Base-by-base conservation (phyloP, 495 filamentous ascomycete species). In the Articulospora tetracladia region DNA sequence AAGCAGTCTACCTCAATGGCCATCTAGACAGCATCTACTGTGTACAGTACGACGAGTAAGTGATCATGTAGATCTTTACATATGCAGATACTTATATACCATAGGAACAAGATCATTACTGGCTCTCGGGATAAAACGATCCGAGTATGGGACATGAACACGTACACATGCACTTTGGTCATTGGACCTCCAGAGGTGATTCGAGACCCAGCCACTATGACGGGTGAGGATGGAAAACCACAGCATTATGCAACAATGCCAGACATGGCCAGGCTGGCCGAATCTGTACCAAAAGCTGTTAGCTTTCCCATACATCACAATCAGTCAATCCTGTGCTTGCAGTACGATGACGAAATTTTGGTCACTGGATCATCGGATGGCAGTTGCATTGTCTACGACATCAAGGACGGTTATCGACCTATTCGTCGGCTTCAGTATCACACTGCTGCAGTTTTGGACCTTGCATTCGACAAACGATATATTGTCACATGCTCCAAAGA, bases 401-500 rank as follows among this genome's bases (percentile, higher is more conserved):
- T 97, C 57, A 83, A 80, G 66, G 73, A 85, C 62, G 82, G 83
- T 36, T 98, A 91, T 73, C 79, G 81, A 53, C 92, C 95, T 0
- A 80, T 95, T 49, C 83, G 79, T 32, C 89, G 91, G 36, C 86
- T 98, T 19, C 67, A 73, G 13, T 80, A 85, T 55, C 94, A 98
- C 76, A 83, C 79, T 3, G 90, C 90, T 19, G 94, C 93, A 44
- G 93, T 98, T 26, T 80, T 98, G 17, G 94, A 98, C 70, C 84
- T 98, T 4, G 90, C 88, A 66, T 92, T 98, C 62, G 92, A 98
- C 70, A 83, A 90, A 55, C 84, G 88, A 53, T 87, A 94, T 74
- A 97, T 98, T 62, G 86, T 98, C 19, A 96, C 93, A 24, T 97
- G 93, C 76, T 96, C 91, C 62, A 98, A 98, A 73, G 94, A 98